Base-by-base conservation (phyloP, 176 grass and related monocot genomes). In the Areca catechu region DNA sequence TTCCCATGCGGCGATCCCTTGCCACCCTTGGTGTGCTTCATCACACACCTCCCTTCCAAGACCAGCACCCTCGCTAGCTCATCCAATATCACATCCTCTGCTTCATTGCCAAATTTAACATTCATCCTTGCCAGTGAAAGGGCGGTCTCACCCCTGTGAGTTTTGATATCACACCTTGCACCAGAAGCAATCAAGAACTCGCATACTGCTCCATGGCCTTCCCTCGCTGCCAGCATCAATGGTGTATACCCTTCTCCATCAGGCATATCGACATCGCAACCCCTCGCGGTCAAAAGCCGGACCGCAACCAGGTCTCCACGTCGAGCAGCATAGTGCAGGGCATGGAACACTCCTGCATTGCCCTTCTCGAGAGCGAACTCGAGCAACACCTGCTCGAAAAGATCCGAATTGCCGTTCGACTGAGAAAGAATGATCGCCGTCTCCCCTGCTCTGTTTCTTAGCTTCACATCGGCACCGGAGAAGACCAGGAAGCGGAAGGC, bases 341-440 rank as follows among this genome's bases (percentile, higher is more conserved):
- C 93, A 54, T 85, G 85, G 82, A 92, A 92, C 0, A 76, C 81
- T 1, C 84, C 81, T 4, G 87, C 74, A 48, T 66, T 67, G 61
- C 93, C 93, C n/a, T 85, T 91, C 82, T 98, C 93, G 56, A 98
- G 75, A 6, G 78, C 81, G 61, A 92, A 83, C 48, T 98, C 81
- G 15, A 98, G 84, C 93, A 98, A 88, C 55, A 85, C 81, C 79
- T 85, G 93, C 81, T 98, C 93, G 60, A 98, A 98, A 14, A 89
- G 65, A 37, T 98, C 93, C 49, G 81, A 56, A 58, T 88, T 85
- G 74, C 83, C 82, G 79, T 86, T 98, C 57, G 57, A 77, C 70
- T 82, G 87, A 12, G 77, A 83, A 20, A 92, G 43, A n/a, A 34
- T 74, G 0, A 98, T 60, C 0, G 81, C 76, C 5, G 81, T 92